Percentiles rank a stretch among this genome's conserved stretches.
Conservation (phyloP, 306 rosid genomes). For the Psophocarpus tetragonolobus region DNA sequence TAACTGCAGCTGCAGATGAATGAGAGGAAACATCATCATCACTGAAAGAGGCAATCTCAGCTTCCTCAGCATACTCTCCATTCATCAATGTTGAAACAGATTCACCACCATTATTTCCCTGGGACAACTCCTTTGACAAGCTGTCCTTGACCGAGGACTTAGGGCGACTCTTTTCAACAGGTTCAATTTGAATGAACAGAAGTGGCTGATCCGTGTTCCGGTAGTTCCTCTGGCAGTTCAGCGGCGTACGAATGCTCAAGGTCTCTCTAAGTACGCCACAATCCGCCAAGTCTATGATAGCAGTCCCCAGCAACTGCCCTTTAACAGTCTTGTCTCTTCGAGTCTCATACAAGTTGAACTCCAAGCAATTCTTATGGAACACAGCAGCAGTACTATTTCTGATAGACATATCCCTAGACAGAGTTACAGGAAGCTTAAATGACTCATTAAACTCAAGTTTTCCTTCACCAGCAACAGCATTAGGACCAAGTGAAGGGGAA, state of each 20-base stretch:
- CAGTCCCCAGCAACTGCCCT: constrained; percentile 88
- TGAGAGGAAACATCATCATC: constrained; percentile 95
- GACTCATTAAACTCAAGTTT: constrained; percentile 80
- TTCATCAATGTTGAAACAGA: constrained; percentile 65
- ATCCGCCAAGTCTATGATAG: constrained; percentile 81
- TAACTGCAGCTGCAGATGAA: constrained; percentile 60
- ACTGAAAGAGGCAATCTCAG: constrained; percentile 68
- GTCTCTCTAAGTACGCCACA: constrained; percentile 73
- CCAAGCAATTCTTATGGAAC: constrained; percentile 80
- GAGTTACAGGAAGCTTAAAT: constrained; percentile 69
- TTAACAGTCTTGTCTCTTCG: constrained; percentile 76
- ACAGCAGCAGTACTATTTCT: constrained; percentile 60
- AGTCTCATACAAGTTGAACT: constrained; percentile 81
- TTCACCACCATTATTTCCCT: constrained; percentile 58
- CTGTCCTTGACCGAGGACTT: constrained; percentile 51
- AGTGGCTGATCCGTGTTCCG: constrained; percentile 79
- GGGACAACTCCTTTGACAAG: constrained; percentile 46
- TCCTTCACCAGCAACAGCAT: constrained; percentile 72
- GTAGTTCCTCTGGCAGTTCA: constrained; percentile 86
- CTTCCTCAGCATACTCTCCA: constrained; percentile 79
- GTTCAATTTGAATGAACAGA: constrained; percentile 65
- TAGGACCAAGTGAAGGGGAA: constrained; percentile 69
- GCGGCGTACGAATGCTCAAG: constrained; percentile 48
- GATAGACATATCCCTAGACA: constrained; percentile 69
- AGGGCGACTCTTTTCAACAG: constrained; percentile 54